A percentile compares a stretch with the other conserved stretches of the same genome.
phyloP scores from a whole-genome alignment of 495 filamentous ascomycete genomes.

The Penicillium mononematosum region DNA sequence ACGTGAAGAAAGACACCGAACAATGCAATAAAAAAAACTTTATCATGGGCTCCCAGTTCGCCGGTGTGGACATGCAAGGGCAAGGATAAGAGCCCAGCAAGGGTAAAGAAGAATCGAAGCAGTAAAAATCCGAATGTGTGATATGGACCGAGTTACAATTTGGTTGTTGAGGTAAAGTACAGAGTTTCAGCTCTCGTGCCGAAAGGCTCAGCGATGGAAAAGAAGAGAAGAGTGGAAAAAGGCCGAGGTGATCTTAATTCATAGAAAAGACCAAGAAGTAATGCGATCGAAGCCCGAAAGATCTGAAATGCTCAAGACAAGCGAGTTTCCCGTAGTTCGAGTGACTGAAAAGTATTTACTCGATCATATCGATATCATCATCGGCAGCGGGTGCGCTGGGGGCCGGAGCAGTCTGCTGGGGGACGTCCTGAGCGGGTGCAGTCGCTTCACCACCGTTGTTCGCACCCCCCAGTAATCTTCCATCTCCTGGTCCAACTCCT shows the following conservation, averaged over 20 bases:
- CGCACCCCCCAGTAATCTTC: slow-evolving; percentile 77
- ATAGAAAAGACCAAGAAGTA: neutral
- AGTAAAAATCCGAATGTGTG: slow-evolving; percentile 6
- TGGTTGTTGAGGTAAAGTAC: slow-evolving; percentile 24
- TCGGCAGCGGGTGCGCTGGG: slow-evolving; percentile 39
- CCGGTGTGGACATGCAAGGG: neutral
- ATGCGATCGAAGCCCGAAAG: neutral
- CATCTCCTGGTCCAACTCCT: slow-evolving; percentile 95
- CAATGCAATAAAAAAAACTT: neutral
- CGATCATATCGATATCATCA: slow-evolving; percentile 59
- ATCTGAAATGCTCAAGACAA: neutral
- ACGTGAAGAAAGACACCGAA: neutral
- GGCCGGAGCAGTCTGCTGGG: slow-evolving; percentile 25
- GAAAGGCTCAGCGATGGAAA: neutral
- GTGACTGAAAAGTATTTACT: slow-evolving; percentile 26
- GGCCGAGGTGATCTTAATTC: neutral
- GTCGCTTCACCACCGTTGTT: slow-evolving; percentile 22
- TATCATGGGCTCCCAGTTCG: neutral
- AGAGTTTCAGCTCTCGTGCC: slow-evolving; percentile 3
- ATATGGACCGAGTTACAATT: slow-evolving; percentile 20
- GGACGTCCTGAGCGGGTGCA: slow-evolving; percentile 19
- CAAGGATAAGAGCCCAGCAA: neutral
- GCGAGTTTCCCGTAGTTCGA: neutral
- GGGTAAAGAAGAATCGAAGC: neutral
- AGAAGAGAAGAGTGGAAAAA: slow-evolving; percentile 3